These are phyloP conservation scores for Gentiana dahurica DNA, from an alignment of 257 asterid genomes.

Conservation along the genomic window DNA sequence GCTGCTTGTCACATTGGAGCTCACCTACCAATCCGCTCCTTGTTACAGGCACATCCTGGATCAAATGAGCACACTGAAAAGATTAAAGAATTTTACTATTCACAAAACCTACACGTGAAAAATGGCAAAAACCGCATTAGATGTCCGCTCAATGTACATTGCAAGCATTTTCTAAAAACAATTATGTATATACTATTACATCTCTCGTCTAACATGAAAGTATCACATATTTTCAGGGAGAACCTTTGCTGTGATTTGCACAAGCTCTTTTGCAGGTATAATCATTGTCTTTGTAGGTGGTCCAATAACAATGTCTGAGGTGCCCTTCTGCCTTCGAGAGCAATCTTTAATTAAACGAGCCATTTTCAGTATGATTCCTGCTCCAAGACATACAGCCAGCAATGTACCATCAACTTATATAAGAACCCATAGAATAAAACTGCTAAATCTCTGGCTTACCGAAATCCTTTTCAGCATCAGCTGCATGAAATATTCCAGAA, in stretches of 20 bases:
- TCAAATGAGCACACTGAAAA: slow-evolving; percentile 17
- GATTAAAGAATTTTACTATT: not conserved
- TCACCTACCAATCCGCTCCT: slow-evolving; percentile 51
- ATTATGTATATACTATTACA: not conserved
- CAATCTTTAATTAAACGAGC: slow-evolving; percentile 60
- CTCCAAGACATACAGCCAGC: slow-evolving; percentile 11
- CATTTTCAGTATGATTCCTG: slow-evolving; percentile 89
- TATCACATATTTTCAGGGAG: not conserved
- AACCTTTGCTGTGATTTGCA: slow-evolving; percentile 93
- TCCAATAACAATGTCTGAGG: slow-evolving; percentile 37
- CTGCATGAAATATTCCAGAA: slow-evolving; percentile 78
- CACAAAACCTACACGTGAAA: not conserved
- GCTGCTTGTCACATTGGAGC: slow-evolving; percentile 45
- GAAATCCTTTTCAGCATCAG: slow-evolving; percentile 65
- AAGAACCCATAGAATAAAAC: slow-evolving; percentile 1
- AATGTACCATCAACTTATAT: not conserved
- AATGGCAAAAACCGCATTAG: not conserved
- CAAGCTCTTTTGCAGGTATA: slow-evolving; percentile 67
- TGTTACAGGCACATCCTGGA: slow-evolving; percentile 68
- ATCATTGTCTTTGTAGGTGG: slow-evolving; percentile 55
- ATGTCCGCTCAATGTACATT: not conserved
- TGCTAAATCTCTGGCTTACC: slow-evolving; percentile 31
- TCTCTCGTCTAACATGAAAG: no score
- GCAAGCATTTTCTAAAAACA: not conserved
- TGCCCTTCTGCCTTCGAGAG: slow-evolving; percentile 44